Base-by-base conservation (phyloP, 2,329 filamentous ascomycete genomes). In the Hymenoscyphus scutula region DNA sequence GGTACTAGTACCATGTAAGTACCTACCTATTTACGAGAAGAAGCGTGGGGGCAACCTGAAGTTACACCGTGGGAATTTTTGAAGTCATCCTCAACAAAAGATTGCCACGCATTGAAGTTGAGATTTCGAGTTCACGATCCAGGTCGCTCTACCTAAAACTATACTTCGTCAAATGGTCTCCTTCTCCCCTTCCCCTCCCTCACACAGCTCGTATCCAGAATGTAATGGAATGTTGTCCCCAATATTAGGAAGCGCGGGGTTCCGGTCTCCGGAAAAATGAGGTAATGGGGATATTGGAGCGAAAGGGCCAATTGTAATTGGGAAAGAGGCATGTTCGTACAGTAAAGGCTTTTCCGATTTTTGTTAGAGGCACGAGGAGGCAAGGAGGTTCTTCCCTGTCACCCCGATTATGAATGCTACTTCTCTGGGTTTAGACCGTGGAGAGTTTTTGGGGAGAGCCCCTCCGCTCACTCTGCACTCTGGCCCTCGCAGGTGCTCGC, bases 351-450 rank as follows among this genome's bases (percentile, higher is more conserved):
- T n/a, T 34, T 13, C 7, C 7, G 8, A 10, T 48, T 25, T 41
- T 48, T 48, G 19, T 48, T 48, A 23, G 23, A 48, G n/a, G 41
- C 41, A 48, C 8, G 41, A 48, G 41, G n/a, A 23, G 10, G 32
- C 13, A 34, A 34, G 3, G 11, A 17, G n/a, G 17, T 45, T 48
- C 41, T 48, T 48, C 41, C 41, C 41, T 17, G 41, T 48, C 41
- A 23, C 41, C n/a, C 41, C n/a, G 8, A 23, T 23, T 5, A 19
- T n/a, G n/a, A 19, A 5, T 23, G 19, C 41, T 48, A 19, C 41
- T 48, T 48, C 41, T 48, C 41, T 48, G n/a, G 41, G 41, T 11
- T 48, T n/a, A 48, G n/a, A 48, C 19, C n/a, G n/a, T 48, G 41
- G 7, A 25, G 19, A 48, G 23, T 48, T 48, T 17, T 19, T n/a